phyloP scores from a whole-genome alignment of 2,329 filamentous ascomycete genomes.

The Mollisiaceae sp. region DNA sequence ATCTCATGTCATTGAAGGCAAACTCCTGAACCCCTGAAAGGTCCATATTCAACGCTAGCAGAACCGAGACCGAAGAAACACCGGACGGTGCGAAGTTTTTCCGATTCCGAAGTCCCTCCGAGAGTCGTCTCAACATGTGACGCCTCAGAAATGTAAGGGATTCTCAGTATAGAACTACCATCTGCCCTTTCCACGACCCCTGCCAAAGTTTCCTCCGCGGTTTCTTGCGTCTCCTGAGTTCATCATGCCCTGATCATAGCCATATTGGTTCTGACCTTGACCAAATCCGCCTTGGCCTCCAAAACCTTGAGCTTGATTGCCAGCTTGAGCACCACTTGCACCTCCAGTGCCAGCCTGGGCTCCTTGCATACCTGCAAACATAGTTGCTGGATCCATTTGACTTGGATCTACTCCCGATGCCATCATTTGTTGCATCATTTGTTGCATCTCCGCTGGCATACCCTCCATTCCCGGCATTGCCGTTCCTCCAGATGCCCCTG shows the following conservation, averaged over 20 bases:
- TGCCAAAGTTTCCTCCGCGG: conserved; percentile 42
- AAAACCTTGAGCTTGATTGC: conserved; percentile 52
- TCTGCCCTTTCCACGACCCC: conserved; percentile 39
- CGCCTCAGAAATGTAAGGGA: neutral
- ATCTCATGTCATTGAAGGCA: neutral
- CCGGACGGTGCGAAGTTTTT: neutral
- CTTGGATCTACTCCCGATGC: conserved; percentile 66
- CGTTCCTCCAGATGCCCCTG: conserved; percentile 42
- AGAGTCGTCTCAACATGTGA: neutral
- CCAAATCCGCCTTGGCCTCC: conserved; percentile 56
- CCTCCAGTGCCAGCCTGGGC: conserved; percentile 46
- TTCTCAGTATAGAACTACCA: conserved; percentile 6
- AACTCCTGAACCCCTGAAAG: conserved; percentile 13
- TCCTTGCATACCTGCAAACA: conserved; percentile 64
- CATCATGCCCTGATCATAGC: conserved; percentile 41
- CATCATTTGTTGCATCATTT: conserved; percentile 75
- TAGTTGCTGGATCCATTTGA: conserved; percentile 68
- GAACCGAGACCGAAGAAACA: neutral
- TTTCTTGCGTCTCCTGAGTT: conserved; percentile 35
- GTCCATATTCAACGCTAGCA: conserved; percentile 10
- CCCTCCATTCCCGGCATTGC: conserved; percentile 63
- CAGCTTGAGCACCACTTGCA: conserved; percentile 55
- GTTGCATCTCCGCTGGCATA: conserved; percentile 70
- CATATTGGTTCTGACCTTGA: conserved; percentile 41
- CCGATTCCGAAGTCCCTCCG: neutral